Evolutionary conservation across 306 rosid genomes (phyloP).

Genomic region (Elaeagnus macrophylla): DNA sequence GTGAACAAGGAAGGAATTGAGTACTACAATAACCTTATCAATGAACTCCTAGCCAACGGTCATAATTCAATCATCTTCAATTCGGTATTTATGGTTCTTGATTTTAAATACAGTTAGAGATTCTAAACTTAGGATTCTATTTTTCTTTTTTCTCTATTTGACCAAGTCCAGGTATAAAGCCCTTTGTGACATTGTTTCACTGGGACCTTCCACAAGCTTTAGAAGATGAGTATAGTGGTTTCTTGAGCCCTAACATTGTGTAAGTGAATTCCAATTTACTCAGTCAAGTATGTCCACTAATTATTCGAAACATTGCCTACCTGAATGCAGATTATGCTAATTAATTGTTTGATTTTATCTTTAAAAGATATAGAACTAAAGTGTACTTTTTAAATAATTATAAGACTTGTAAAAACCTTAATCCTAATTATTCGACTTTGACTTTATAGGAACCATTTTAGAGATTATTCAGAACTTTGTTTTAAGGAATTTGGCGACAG

Average conservation of each 20-base stretch:
- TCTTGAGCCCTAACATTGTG: slow-evolving; percentile 36
- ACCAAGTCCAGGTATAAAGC: slow-evolving; percentile 28
- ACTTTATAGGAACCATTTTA: slow-evolving; percentile 19
- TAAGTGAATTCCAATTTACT: slow-evolving; percentile 4
- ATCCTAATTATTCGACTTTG: no score
- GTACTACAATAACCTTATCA: slow-evolving; percentile 57
- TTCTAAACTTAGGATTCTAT: neutral
- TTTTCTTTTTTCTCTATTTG: neutral
- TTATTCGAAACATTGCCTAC: no score
- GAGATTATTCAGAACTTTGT: slow-evolving; percentile 27
- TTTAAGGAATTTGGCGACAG: slow-evolving; percentile 30
- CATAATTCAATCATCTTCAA: neutral
- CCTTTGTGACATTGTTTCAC: slow-evolving; percentile 47
- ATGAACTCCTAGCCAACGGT: slow-evolving; percentile 47
- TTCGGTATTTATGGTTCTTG: neutral
- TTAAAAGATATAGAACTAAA: no score
- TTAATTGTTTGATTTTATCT: no score
- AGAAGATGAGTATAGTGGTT: slow-evolving; percentile 50
- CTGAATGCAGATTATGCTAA: no score
- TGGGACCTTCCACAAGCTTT: slow-evolving; percentile 59
- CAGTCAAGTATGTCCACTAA: neutral
- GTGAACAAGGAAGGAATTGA: slow-evolving; percentile 40
- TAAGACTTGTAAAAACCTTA: no score
- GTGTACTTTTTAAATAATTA: no score
- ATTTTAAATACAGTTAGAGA: neutral